Evolutionary conservation across 768 basidiomycete genomes (phyloP), one percentile per base, ranked within the genome.

Genomic region (Hypsizygus marmoreus): DNA sequence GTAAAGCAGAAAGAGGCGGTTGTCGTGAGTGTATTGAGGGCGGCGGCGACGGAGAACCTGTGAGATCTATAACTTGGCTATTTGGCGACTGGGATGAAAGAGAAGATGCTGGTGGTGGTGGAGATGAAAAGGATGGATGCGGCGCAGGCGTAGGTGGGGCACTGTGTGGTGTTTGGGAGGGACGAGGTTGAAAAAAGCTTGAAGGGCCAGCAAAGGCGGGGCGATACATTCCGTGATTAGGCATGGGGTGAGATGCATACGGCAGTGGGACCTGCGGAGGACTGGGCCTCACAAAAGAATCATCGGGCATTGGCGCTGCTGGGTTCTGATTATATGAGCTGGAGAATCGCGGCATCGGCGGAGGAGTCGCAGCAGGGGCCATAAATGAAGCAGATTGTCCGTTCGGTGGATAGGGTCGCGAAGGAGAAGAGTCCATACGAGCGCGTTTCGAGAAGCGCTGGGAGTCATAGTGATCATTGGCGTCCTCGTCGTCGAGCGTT

Each of bases 1-100:
- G 78, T 2, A 82, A 66, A 9, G 61, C 51, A 23, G 62, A 36
- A 4, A 56, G 60, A 42, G 53, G 57, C 47, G 45, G 49, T 35
- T 62, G 64, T 22, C 57, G 54, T 16, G 60, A 42, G 19, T 50
- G 59, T 16, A 64, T 63, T 1, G 60, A 48, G 2, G 77, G 76
- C 10, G 76, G 75, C 36, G 79, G 67, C 44, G 78, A 72, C 6
- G 86, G 86, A 2, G 84, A 86, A 45, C 73, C 68, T 13, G 85
- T 90, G 25, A 90, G 78, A 74, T 90, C 88, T 63, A 90, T 90
- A 42, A 89, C 71, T 50, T 86, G 84, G 47, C 70, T 73, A 39
- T 60, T 61, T 4, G 64, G 54, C 32, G 64, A 53, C 0, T 55
- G 55, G 44, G 65, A 51, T 14, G 43, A 43, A 30, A 44, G 38